Conservation (phyloP, 2,329 filamentous ascomycete genomes). For the Apiospora sp. region DNA sequence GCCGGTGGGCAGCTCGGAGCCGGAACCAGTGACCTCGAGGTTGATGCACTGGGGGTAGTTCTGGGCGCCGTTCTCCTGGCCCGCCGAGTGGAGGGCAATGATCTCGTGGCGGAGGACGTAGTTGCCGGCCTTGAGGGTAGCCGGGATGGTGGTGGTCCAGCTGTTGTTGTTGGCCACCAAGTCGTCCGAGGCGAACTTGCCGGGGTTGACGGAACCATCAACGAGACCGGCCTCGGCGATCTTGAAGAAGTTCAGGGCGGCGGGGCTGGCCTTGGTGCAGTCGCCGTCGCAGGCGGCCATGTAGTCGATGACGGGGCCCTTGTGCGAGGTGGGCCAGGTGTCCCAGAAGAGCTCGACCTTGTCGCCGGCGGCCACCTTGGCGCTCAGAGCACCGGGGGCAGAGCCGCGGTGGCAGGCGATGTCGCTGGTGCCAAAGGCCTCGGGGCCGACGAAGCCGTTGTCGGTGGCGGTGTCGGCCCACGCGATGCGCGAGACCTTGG, state of each 20-base stretch:
- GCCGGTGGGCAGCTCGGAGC: slow-evolving; percentile 55
- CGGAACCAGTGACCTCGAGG: slow-evolving; percentile 60
- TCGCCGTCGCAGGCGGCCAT: slow-evolving; percentile 44
- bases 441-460: slow-evolving; percentile 50
- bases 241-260: slow-evolving; percentile 42
- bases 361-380: slow-evolving; percentile 62
- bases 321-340: slow-evolving; percentile 69
- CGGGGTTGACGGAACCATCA: slow-evolving; percentile 33
- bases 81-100: slow-evolving; percentile 55
- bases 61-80: slow-evolving; percentile 49
- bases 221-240: slow-evolving; percentile 39
- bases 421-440: slow-evolving; percentile 41
- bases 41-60: slow-evolving; percentile 63
- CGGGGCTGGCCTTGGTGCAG: slow-evolving; percentile 41
- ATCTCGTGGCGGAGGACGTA: slow-evolving; percentile 60
- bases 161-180: slow-evolving; percentile 55
- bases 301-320: slow-evolving; percentile 46
- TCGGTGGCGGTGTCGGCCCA: slow-evolving; percentile 45
- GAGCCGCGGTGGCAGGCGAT: slow-evolving; percentile 50
- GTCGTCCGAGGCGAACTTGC: slow-evolving; percentile 43
- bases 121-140: slow-evolving; percentile 51
- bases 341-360: slow-evolving; percentile 68
- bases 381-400: slow-evolving; percentile 41
- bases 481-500: slow-evolving; percentile 37
- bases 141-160: slow-evolving; percentile 54